Percentiles rank a stretch among this genome's conserved stretches.
Conservation (phyloP, 495 filamentous ascomycete genomes). For the Usnea hakonensis region DNA sequence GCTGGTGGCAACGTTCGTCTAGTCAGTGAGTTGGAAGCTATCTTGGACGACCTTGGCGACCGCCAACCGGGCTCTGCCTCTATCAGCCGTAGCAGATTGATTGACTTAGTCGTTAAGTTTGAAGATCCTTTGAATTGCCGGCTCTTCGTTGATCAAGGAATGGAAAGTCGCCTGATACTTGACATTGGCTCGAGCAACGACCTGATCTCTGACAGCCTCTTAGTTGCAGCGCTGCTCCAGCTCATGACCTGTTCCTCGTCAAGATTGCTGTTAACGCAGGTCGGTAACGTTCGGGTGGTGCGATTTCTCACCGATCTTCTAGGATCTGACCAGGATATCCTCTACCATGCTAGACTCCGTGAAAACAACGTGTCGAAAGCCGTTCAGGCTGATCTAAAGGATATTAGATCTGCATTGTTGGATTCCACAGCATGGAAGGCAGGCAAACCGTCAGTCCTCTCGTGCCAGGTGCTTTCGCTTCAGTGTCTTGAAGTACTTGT, state of each 20-base stretch:
- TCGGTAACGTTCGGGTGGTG: conserved; percentile 42
- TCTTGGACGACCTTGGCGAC: conserved; percentile 75
- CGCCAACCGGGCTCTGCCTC: conserved; percentile 39
- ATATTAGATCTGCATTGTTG: conserved; percentile 42
- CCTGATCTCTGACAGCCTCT: conserved; percentile 28
- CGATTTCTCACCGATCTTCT: conserved; percentile 48
- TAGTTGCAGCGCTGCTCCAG: conserved; percentile 25
- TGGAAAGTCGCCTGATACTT: conserved; percentile 57
- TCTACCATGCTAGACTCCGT: conserved; percentile 49
- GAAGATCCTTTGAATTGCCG: conserved; percentile 54
- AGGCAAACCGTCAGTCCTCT: conserved; percentile 41
- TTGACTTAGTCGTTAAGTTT: conserved; percentile 69
- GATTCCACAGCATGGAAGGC: conserved; percentile 50
- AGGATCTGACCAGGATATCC: conserved; percentile 43
- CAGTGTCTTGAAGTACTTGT: conserved; percentile 57
- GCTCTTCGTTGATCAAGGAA: conserved; percentile 71
- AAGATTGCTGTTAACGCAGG: conserved; percentile 42
- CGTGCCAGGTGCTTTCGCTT: conserved; percentile 56
- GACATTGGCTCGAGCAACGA: conserved; percentile 29
- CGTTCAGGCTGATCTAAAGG: conserved; percentile 44
- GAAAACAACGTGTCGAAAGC: conserved; percentile 62
- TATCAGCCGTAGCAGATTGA: conserved; percentile 43
- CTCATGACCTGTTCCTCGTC: conserved; percentile 45
- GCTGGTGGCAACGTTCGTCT: conserved; percentile 80
- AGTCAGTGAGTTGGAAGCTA: conserved; percentile 67